Evolutionary conservation across 2,329 filamentous ascomycete species (phyloP), one percentile per base, ranked within the genome.

Genomic region (Trichoderma endophyticum): DNA sequence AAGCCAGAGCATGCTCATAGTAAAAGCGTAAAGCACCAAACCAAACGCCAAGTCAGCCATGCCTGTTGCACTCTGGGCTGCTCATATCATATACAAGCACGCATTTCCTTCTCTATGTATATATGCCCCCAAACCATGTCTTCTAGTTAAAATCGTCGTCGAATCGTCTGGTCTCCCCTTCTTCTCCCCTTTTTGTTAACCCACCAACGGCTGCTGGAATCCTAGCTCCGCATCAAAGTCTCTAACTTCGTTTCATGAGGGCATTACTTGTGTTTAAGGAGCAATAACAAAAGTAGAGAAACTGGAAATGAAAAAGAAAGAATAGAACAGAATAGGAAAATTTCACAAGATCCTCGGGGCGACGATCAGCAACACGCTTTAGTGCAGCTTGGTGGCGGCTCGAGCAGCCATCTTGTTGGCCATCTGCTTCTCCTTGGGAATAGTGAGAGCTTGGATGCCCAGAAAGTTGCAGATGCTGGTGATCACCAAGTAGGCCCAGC

Each of bases 361-460:
- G 15, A n/a, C 18, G 26, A 43, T 36, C 14, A n/a, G 21, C 7
- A 18, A 12, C 28, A n/a, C 18, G 21, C 21, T 36, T 75, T 77
- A 81, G 61, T 80, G 80, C 66, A 77, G 76, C 77, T 81, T 82
- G 51, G 79, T 79, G n/a, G 80, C 80, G 66, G 77, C 77, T 18
- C 79, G 78, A n/a, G 83, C 71, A 39, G 71, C 84, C 74, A 80
- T 78, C 79, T 83, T 81, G 78, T 89, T 89, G 76, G 86, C 87
- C 62, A 83, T 76, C 80, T 88, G 87, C 83, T 91, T 91, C 75
- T 88, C 86, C 74, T 82, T 80, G 12, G 89, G 89, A 73, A 99
- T 98, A 1, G 95, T 98, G 75, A 99, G 84, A 78, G 95, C 97
- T 79, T 95, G 96, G 85, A 99, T 99, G 74, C 93, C 94, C 28